phyloP scores from a whole-genome alignment of 345 rosid species.

The Gossypium rotundifolium region DNA sequence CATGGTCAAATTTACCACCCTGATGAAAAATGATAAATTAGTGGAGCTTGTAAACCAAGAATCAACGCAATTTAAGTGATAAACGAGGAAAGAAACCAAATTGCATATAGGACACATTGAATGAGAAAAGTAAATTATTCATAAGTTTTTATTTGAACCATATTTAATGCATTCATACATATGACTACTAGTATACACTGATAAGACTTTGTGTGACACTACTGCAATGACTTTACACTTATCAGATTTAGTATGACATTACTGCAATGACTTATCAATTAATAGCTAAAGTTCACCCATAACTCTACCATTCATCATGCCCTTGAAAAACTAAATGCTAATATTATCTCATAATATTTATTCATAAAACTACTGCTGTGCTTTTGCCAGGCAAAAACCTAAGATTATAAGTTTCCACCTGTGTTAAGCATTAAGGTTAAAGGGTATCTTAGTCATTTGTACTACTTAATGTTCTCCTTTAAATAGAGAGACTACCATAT shows the following conservation, averaged over 20 bases:
- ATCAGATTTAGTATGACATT: neutral
- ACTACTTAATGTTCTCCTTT: neutral
- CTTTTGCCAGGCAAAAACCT: neutral
- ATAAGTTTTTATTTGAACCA: neutral
- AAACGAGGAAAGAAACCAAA: constrained; percentile 1
- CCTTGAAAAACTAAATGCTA: neutral
- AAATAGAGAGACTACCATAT: neutral
- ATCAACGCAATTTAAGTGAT: neutral
- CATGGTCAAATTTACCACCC: constrained; percentile 99
- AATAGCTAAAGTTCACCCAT: neutral
- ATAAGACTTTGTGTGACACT: neutral
- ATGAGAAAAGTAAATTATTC: neutral
- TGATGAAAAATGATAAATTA: constrained; percentile 27
- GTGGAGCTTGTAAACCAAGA: constrained; percentile 6
- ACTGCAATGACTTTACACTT: neutral
- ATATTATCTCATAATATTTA: neutral
- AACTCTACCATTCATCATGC: neutral
- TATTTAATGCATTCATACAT: neutral
- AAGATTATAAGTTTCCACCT: neutral
- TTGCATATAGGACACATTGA: neutral
- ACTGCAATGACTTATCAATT: neutral
- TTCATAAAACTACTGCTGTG: neutral
- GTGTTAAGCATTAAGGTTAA: neutral
- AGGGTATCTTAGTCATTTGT: neutral
- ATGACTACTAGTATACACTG: neutral